Evolutionary conservation across 805 yeast genomes (phyloP).

Genomic region (Ogataea siamensis): DNA sequence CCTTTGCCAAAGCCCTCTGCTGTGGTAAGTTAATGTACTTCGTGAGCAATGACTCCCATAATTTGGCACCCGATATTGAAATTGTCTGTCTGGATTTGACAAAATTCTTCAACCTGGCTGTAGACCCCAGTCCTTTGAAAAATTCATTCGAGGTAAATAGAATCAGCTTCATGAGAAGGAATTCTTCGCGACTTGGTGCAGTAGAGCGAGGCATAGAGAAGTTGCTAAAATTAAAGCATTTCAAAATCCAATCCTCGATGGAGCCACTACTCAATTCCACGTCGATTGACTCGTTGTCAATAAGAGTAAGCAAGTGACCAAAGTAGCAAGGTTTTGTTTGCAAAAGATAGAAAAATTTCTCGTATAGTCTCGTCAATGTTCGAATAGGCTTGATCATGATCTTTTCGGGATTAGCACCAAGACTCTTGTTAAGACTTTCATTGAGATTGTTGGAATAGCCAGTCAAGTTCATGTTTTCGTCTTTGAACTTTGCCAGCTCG

Average conservation of each 20-base stretch:
- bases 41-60: conserved; percentile 46
- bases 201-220: conserved; percentile 15
- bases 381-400: conserved; percentile 40
- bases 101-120: conserved; percentile 25
- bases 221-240: conserved; percentile 31
- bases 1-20: conserved; percentile 46
- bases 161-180: conserved; percentile 59
- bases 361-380: conserved; percentile 64
- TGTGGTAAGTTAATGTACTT: conserved; percentile 46
- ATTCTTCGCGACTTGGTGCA: conserved; percentile 66
- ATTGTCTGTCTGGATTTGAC: conserved; percentile 26
- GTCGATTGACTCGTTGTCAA: conserved; percentile 24
- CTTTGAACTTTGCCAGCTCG: conserved; percentile 49
- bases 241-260: conserved; percentile 37
- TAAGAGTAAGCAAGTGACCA: conserved; percentile 45
- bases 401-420: conserved; percentile 21
- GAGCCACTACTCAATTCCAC: conserved; percentile 24
- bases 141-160: conserved; percentile 43
- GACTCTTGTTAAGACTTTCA: conserved; percentile 23
- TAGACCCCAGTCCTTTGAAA: conserved; percentile 29
- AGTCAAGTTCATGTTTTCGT: conserved; percentile 32
- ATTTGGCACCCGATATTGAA: conserved; percentile 18
- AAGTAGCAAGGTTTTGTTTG: conserved; percentile 83
- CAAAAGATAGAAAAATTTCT: conserved; percentile 72
- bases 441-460: conserved; percentile 28